Evolutionary conservation across 345 rosid species (phyloP).

Genomic region (Eucalyptus cloeziana): DNA sequence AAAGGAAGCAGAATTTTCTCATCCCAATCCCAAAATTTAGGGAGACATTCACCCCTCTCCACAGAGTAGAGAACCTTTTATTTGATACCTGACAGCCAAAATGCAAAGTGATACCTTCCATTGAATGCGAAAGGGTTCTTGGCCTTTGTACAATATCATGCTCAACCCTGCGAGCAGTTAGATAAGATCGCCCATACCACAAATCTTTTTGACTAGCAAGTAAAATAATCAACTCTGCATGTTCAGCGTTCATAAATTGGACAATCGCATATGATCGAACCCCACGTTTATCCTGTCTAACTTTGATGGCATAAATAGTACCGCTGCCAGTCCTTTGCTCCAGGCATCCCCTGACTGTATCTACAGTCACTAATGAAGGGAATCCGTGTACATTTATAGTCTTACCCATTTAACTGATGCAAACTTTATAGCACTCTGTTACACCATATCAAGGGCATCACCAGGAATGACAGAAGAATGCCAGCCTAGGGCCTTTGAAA

Average conservation of each 20-base stretch:
- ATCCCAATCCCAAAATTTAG: slow-evolving; percentile 45
- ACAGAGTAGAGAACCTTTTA: slow-evolving; percentile 29
- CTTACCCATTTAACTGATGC: slow-evolving; percentile 33
- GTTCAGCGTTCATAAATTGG: slow-evolving; percentile 28
- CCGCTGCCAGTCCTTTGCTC: slow-evolving; percentile 26
- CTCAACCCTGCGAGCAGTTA: slow-evolving; percentile 29
- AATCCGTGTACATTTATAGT: slow-evolving; percentile 49
- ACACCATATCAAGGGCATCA: background rate
- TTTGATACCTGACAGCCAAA: slow-evolving; percentile 67
- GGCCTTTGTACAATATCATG: slow-evolving; percentile 63
- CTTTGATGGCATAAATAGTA: slow-evolving; percentile 39
- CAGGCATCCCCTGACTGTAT: slow-evolving; percentile 23
- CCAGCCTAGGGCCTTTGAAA: background rate
- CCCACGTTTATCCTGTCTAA: slow-evolving; percentile 17
- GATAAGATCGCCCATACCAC: slow-evolving; percentile 20
- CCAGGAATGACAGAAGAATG: background rate
- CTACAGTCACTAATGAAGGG: slow-evolving; percentile 17
- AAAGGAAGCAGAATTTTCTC: slow-evolving; percentile 33
- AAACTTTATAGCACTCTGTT: background rate
- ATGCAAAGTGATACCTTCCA: slow-evolving; percentile 23
- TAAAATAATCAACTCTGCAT: slow-evolving; percentile 17
- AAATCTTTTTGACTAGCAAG: background rate
- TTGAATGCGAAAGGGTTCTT: slow-evolving; percentile 13
- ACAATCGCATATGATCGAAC: slow-evolving; percentile 44
- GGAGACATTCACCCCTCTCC: slow-evolving; percentile 21